Conservation (phyloP, 2,329 filamentous ascomycete genomes). For the Sclerotinia subarctica region DNA sequence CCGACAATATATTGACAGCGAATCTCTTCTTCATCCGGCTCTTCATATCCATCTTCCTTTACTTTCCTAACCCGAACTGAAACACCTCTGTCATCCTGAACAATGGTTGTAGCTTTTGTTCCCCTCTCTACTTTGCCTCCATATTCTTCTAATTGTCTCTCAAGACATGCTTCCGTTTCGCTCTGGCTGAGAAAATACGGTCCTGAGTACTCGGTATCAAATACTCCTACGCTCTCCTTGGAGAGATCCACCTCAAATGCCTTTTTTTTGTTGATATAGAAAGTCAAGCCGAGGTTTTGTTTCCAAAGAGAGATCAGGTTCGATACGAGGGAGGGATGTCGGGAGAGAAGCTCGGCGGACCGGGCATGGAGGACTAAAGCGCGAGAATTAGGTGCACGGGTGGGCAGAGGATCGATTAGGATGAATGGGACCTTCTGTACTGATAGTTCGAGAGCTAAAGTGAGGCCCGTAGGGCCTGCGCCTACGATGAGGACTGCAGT, state of each 20-base stretch:
- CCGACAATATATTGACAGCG: slow-evolving; percentile 47
- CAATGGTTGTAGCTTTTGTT: slow-evolving; percentile 35
- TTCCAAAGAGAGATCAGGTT: slow-evolving; percentile 41
- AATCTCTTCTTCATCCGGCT: slow-evolving; percentile 34
- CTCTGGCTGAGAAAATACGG: slow-evolving; percentile 40
- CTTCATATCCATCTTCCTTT: slow-evolving; percentile 25
- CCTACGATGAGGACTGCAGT: slow-evolving; percentile 45
- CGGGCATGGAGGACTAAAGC: slow-evolving; percentile 49
- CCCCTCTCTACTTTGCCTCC: slow-evolving; percentile 36
- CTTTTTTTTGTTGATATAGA: slow-evolving; percentile 41
- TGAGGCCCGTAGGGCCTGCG: slow-evolving; percentile 45
- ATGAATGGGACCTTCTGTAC: slow-evolving; percentile 40
- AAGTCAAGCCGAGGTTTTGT: slow-evolving; percentile 40
- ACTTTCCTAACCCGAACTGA: slow-evolving; percentile 31
- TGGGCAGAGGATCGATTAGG: slow-evolving; percentile 41
- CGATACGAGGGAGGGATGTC: slow-evolving; percentile 42
- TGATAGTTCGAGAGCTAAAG: slow-evolving; percentile 43
- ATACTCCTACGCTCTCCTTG: slow-evolving; percentile 24
- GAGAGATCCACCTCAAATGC: slow-evolving; percentile 38
- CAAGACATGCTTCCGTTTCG: slow-evolving; percentile 40
- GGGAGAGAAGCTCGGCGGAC: slow-evolving; percentile 49
- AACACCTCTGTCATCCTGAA: slow-evolving; percentile 37
- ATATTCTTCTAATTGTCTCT: slow-evolving; percentile 33
- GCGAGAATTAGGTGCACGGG: slow-evolving; percentile 42
- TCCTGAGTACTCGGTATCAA: slow-evolving; percentile 38